Conservation (phyloP, 495 filamentous ascomycete genomes). For the Ascodesmis nigricans region DNA sequence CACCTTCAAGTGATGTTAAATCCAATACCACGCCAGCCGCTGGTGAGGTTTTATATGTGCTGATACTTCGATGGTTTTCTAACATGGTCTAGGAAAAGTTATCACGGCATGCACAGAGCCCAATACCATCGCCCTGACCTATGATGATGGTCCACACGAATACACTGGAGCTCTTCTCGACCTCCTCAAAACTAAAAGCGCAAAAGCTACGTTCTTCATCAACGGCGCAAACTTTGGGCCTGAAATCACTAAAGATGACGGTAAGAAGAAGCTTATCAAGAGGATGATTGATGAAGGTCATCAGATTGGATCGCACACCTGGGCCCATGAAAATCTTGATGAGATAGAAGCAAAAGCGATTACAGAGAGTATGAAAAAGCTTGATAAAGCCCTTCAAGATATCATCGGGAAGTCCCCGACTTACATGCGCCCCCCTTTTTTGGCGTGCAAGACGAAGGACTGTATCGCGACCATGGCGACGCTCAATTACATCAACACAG, state of each 20-base stretch:
- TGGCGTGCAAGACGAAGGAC: constrained; percentile 34
- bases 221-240: constrained; percentile 52
- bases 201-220: constrained; percentile 60
- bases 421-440: constrained; percentile 66
- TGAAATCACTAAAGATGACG: constrained; percentile 34
- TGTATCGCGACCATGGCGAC: constrained; percentile 38
- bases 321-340: constrained; percentile 55
- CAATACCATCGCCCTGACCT: constrained; percentile 50
- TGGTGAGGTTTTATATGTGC: too few relatives aligned
- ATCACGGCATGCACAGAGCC: too few relatives aligned
- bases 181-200: constrained; percentile 38
- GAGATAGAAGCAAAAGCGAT: constrained; percentile 33
- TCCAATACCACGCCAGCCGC: too few relatives aligned
- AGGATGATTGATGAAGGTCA: constrained; percentile 49
- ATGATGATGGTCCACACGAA: constrained; percentile 41
- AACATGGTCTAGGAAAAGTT: too few relatives aligned
- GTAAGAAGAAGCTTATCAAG: constrained; percentile 40
- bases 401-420: constrained; percentile 62
- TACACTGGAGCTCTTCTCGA: constrained; percentile 50
- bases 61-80: too few relatives aligned
- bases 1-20: too few relatives aligned
- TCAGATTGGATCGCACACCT: constrained; percentile 67
- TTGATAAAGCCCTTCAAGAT: constrained; percentile 57
- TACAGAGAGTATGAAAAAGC: constrained; percentile 47
- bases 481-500: constrained; percentile 52